phyloP scores from a whole-genome alignment of 768 basidiomycete species.

The Sporobolomyces phaffii region DNA sequence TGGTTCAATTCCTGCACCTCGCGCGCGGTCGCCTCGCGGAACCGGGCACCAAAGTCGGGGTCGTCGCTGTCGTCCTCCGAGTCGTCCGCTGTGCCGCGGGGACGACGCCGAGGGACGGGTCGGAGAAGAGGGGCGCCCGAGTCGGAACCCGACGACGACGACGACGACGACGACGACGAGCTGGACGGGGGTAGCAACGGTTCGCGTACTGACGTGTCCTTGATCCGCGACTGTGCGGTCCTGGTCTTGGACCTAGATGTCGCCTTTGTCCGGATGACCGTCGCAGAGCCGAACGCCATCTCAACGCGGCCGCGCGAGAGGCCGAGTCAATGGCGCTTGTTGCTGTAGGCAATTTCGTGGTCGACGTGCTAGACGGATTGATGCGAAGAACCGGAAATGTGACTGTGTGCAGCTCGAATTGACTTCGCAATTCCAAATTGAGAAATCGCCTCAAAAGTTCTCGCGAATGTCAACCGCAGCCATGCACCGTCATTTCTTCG shows the following conservation, averaged over 20 bases:
- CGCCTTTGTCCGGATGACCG: neutral
- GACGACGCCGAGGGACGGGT: neutral
- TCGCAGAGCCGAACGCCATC: neutral
- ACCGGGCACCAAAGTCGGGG: slow-evolving; percentile 13
- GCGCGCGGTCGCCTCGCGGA: neutral
- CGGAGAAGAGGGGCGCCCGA: too few species aligned
- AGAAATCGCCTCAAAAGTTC: neutral
- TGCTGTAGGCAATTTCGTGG: too few species aligned
- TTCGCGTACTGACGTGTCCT: neutral
- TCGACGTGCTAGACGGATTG: too few species aligned
- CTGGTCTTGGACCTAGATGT: neutral
- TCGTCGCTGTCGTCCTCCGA: slow-evolving; percentile 5
- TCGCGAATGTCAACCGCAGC: neutral
- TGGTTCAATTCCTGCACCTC: neutral
- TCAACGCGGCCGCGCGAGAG: neutral
- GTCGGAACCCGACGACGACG: neutral
- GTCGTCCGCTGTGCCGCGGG: neutral
- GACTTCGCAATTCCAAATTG: too few species aligned
- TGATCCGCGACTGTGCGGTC: neutral
- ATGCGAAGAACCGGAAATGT: too few species aligned
- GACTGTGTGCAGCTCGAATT: too few species aligned
- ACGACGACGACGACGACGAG: neutral
- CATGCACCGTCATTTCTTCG: too few species aligned
- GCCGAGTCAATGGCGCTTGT: neutral
- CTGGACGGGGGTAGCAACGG: neutral